Conservation (phyloP, 108 stramenopile genomes). For the Halocafeteria seosinensis region DNA sequence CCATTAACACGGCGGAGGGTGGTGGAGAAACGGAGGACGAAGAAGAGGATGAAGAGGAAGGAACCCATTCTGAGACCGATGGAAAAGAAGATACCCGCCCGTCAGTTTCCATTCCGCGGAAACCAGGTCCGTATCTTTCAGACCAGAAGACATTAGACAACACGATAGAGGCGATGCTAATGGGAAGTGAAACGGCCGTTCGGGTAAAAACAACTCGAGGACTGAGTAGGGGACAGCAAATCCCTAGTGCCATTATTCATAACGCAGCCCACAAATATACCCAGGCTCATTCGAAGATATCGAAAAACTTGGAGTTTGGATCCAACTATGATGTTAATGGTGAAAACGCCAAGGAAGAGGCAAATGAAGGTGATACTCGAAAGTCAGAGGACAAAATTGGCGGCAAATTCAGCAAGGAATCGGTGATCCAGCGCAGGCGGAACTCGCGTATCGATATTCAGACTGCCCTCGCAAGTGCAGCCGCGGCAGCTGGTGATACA, state of each 20-base stretch:
- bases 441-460: not conserved
- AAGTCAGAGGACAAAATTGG: too few species aligned
- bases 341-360: too few species aligned
- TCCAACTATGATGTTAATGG: too few species aligned
- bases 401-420: too few species aligned
- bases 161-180: not conserved
- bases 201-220: not conserved
- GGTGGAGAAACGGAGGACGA: not conserved
- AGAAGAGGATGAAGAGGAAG: too few species aligned
- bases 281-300: not conserved
- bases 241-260: not conserved
- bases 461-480: not conserved
- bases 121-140: too few species aligned
- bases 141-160: not conserved
- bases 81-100: too few species aligned
- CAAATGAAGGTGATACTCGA: too few species aligned
- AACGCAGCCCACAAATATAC: not conserved
- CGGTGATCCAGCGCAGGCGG: not conserved
- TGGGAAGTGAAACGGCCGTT: not conserved
- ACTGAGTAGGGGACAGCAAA: too few species aligned
- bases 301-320: too few species aligned
- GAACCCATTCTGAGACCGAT: too few species aligned
- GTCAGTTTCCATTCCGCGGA: too few species aligned
- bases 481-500: not conserved
- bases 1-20: not conserved